A percentile compares a stretch with the other conserved stretches of the same genome.
These are phyloP conservation scores for Escovopsis weberi DNA, from an alignment of 2,329 filamentous ascomycete genomes.

Conservation along the genomic window DNA sequence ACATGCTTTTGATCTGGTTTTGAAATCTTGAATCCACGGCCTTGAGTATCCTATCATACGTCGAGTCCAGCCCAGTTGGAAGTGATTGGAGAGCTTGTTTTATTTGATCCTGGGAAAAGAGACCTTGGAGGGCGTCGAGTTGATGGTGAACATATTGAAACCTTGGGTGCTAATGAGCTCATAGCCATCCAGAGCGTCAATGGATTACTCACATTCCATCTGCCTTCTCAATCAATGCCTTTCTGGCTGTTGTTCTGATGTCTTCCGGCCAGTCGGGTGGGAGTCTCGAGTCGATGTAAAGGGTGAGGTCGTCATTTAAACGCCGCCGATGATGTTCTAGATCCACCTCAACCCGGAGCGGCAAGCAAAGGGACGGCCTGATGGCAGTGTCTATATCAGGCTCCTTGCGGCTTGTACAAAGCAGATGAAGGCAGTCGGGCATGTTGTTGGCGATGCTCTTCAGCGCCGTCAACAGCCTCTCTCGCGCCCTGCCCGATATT, in stretches of 20 bases:
- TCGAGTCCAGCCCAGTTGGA: conserved; percentile 3
- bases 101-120: background rate
- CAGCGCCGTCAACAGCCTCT: background rate
- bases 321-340: background rate
- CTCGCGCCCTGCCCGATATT: background rate
- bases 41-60: conserved; percentile 3
- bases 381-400: background rate
- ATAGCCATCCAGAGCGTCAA: no score
- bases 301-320: background rate
- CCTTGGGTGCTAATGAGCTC: background rate
- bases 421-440: background rate
- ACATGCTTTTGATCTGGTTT: background rate
- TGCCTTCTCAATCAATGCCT: background rate
- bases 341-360: background rate
- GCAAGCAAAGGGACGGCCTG: background rate
- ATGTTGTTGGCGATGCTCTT: background rate
- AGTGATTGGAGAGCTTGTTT: background rate
- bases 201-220: background rate
- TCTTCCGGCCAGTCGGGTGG: background rate
- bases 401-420: conserved; percentile 1
- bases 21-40: background rate
- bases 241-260: background rate
- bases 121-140: background rate
- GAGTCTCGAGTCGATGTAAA: conserved; percentile 1
- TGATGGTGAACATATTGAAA: conserved; percentile 3